These are phyloP conservation scores for Pleurostoma richardsiae DNA, from an alignment of 2,329 filamentous ascomycete genomes.

Conservation along the genomic window DNA sequence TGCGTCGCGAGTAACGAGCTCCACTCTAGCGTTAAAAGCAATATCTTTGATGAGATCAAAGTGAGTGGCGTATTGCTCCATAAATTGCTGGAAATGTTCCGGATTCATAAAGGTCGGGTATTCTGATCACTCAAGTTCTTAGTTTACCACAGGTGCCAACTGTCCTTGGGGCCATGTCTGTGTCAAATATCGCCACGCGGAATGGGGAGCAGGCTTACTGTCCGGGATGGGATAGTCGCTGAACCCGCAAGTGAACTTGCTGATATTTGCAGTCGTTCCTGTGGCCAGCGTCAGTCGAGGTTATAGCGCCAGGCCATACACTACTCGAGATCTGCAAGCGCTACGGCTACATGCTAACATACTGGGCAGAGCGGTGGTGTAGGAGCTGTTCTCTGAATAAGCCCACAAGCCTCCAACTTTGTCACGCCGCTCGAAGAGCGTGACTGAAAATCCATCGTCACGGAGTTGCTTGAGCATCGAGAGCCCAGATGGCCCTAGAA, in stretches of 20 bases:
- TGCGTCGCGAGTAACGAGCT: constrained; percentile 11
- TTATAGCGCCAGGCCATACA: neutral
- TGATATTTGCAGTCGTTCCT: constrained; percentile 4
- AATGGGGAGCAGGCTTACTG: constrained; percentile 11
- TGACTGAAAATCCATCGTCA: constrained; percentile 37
- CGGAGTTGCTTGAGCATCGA: constrained; percentile 34
- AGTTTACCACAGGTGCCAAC: neutral
- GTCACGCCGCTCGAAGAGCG: constrained; percentile 34
- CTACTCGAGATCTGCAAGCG: neutral
- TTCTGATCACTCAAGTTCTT: neutral
- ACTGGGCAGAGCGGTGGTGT: constrained; percentile 28
- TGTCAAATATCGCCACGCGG: neutral
- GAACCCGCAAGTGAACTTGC: constrained; percentile 22
- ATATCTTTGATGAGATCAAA: constrained; percentile 19
- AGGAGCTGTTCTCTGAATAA: constrained; percentile 25
- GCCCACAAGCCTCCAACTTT: constrained; percentile 38
- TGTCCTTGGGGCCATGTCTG: neutral
- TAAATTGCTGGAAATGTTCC: constrained; percentile 21
- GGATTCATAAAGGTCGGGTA: constrained; percentile 9
- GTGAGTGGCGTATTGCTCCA: constrained; percentile 25
- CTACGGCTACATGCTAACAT: neutral
- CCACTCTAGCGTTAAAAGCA: constrained; percentile 17
- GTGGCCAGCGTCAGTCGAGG: neutral
- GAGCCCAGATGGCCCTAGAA: constrained; percentile 9
- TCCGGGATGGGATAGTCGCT: constrained; percentile 27